Evolutionary conservation across 2,329 filamentous ascomycete species (phyloP).

Genomic region (Fusarium proliferatum): DNA sequence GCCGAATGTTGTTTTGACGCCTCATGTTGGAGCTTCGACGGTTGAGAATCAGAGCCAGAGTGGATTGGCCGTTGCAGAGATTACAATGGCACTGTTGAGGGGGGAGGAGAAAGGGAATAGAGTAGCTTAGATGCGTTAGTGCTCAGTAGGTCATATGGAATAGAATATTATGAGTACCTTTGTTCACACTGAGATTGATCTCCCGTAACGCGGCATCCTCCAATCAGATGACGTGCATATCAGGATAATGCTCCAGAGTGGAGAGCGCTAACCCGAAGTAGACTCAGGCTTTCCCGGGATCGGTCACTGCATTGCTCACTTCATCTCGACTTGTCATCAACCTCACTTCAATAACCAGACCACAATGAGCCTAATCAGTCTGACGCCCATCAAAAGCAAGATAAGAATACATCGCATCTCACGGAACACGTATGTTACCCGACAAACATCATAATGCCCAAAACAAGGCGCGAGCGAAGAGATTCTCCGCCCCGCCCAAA

Average conservation of each 20-base stretch:
- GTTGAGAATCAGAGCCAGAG: slow-evolving; percentile 4
- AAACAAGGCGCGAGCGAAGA: background rate
- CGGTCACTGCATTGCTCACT: background rate
- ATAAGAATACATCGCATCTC: rapidly evolving
- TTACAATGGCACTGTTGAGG: background rate
- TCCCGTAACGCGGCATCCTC: background rate
- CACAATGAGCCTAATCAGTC: background rate
- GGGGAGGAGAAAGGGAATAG: background rate
- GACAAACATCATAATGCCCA: background rate
- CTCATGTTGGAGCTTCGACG: background rate
- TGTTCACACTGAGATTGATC: too few relatives aligned
- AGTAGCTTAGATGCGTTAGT: background rate
- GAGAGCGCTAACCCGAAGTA: background rate
- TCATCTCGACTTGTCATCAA: background rate
- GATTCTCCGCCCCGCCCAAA: background rate
- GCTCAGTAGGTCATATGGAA: background rate
- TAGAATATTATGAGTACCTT: too few relatives aligned
- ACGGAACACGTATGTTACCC: rapidly evolving
- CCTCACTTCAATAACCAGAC: rapidly evolving
- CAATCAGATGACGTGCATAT: background rate
- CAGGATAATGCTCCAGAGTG: rapidly evolving
- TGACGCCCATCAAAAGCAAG: rapidly evolving
- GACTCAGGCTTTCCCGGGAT: background rate
- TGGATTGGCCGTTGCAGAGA: background rate
- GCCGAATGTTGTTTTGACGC: background rate